Evolutionary conservation across 2,329 filamentous ascomycete genomes (phyloP).

Genomic region (Trichophyton benhamiae): DNA sequence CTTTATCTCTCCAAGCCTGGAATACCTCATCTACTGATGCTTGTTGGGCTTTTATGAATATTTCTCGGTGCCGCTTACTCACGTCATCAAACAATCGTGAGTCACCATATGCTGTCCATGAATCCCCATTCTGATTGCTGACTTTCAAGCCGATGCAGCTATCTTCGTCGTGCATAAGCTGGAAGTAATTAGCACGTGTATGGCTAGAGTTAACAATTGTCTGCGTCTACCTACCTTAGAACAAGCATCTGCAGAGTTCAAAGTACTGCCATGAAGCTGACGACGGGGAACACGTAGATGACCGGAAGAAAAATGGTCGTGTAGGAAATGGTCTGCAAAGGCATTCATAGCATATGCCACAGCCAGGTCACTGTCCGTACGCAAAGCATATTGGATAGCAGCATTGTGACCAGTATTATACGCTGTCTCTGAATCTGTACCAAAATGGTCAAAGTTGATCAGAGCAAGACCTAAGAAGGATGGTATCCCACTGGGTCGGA

Average conservation of each 20-base stretch:
- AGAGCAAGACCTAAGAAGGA: constrained; percentile 1
- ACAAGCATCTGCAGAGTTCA: neutral
- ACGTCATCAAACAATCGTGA: constrained; percentile 1
- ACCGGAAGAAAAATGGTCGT: constrained; percentile 1
- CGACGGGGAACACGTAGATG: constrained; percentile 3
- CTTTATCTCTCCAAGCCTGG: neutral
- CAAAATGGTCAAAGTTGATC: constrained; percentile 6
- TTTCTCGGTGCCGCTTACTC: constrained; percentile 1
- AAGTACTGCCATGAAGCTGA: neutral
- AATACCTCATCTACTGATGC: constrained; percentile 2
- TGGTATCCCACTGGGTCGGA: neutral
- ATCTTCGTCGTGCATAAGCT: constrained; percentile 6
- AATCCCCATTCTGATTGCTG: neutral
- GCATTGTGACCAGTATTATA: constrained; percentile 5
- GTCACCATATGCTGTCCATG: neutral
- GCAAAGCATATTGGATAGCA: constrained; percentile 2
- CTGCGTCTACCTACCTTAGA: neutral
- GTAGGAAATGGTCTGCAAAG: constrained; percentile 4
- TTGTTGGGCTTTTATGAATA: constrained; percentile 1
- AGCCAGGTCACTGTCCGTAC: neutral
- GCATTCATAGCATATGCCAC: constrained; percentile 4
- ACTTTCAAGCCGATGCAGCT: neutral
- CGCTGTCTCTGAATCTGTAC: neutral
- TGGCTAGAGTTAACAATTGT: neutral
- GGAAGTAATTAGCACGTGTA: neutral